A percentile compares a stretch with the other conserved stretches of the same genome.
These are phyloP conservation scores for Suillus tomentosus DNA, from an alignment of 768 basidiomycete species.

Conservation along the genomic window DNA sequence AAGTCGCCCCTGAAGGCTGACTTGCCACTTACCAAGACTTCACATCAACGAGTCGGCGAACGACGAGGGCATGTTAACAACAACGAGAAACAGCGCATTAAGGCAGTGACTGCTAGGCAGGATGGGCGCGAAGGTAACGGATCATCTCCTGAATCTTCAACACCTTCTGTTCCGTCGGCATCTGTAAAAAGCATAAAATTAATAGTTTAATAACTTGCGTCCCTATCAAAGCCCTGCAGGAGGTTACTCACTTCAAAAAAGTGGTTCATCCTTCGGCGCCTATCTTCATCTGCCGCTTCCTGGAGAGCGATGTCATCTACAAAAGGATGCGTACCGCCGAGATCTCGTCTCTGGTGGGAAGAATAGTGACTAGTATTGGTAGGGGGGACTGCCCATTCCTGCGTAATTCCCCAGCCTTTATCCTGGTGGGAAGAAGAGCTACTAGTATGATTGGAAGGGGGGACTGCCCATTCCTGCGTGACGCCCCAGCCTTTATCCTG, in stretches of 20 bases:
- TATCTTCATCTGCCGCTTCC: constrained; percentile 39
- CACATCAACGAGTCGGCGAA: neutral
- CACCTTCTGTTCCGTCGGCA: constrained; percentile 57
- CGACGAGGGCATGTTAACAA: neutral
- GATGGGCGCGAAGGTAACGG: constrained; percentile 35
- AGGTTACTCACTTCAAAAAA: constrained; percentile 48
- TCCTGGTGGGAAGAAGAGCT: constrained; percentile 8
- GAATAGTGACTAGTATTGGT: neutral
- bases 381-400: constrained; percentile 19
- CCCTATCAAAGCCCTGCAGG: neutral
- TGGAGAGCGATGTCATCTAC: constrained; percentile 49
- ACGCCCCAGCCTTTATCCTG: constrained; percentile 22
- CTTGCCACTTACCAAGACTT: neutral
- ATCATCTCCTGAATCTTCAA: constrained; percentile 53
- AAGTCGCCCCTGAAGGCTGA: neutral
- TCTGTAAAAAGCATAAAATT: constrained; percentile 34
- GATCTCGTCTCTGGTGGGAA: neutral
- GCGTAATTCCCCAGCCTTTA: constrained; percentile 22
- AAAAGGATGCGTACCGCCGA: constrained; percentile 36
- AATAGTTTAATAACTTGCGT: neutral
- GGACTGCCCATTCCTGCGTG: constrained; percentile 20
- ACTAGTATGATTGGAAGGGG: neutral
- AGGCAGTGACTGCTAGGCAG: constrained; percentile 1
- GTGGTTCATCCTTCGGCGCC: constrained; percentile 46
- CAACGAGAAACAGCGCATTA: neutral